These are phyloP conservation scores for Strobilomyces confusus DNA, from an alignment of 768 basidiomycete species.

Conservation along the genomic window DNA sequence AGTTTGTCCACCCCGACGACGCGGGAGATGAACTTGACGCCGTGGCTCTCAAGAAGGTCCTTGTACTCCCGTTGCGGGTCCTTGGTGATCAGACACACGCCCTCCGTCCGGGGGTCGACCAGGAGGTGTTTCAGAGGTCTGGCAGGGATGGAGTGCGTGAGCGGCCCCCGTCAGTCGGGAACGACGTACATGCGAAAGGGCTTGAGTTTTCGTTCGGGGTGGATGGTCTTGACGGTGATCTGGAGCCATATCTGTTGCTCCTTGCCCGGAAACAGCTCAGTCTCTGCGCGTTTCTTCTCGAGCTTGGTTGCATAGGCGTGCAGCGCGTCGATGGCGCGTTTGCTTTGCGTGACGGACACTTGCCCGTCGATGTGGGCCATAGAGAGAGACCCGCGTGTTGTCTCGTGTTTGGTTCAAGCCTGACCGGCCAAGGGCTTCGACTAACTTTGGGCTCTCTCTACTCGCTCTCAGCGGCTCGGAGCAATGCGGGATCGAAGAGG, in stretches of 20 bases:
- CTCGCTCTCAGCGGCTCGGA: no score
- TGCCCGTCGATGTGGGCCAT: conserved; percentile 62
- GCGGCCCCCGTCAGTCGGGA: not conserved
- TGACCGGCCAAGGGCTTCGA: no score
- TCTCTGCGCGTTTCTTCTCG: conserved; percentile 62
- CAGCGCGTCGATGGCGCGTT: conserved; percentile 76
- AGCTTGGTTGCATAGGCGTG: conserved; percentile 64
- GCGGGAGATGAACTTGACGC: conserved; percentile 85
- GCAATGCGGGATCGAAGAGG: no score
- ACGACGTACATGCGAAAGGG: conserved; percentile 76
- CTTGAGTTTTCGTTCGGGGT: conserved; percentile 70
- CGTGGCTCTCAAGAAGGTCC: conserved; percentile 72
- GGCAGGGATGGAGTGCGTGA: not conserved
- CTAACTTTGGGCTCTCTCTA: no score
- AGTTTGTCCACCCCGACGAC: conserved; percentile 91
- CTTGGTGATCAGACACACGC: conserved; percentile 90
- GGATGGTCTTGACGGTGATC: conserved; percentile 80
- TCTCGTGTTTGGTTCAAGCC: conserved; percentile 12
- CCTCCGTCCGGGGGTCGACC: conserved; percentile 75
- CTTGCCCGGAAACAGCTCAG: conserved; percentile 68
- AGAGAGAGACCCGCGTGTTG: conserved; percentile 7
- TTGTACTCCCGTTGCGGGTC: conserved; percentile 97
- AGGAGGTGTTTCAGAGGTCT: conserved; percentile 76
- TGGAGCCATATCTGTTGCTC: conserved; percentile 90
- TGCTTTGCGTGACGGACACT: conserved; percentile 69